phyloP scores from a whole-genome alignment of 345 rosid species.

The Gossypium mustelinum region DNA sequence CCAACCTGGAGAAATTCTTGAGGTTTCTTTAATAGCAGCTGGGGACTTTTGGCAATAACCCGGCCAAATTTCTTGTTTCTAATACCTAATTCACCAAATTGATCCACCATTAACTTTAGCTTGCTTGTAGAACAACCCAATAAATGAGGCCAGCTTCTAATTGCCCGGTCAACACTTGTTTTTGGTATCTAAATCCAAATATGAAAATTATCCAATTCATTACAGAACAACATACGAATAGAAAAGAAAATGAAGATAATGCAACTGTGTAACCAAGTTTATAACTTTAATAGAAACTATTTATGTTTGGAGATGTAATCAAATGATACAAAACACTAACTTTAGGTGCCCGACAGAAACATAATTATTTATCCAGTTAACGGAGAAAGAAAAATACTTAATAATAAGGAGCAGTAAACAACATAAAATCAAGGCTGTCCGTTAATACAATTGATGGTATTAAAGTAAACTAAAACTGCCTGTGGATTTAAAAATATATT shows the following conservation, averaged over 20 bases:
- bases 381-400: background rate
- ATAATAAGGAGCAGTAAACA: background rate
- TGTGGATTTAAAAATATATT: background rate
- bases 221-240: background rate
- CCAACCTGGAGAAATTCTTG: slow-evolving; percentile 61
- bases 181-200: slow-evolving; percentile 47
- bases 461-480: background rate
- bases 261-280: background rate
- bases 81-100: slow-evolving; percentile 49
- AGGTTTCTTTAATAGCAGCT: slow-evolving; percentile 66
- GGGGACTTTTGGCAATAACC: slow-evolving; percentile 76
- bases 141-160: slow-evolving; percentile 74
- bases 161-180: slow-evolving; percentile 47
- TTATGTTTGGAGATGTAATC: background rate
- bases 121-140: slow-evolving; percentile 73
- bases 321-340: background rate
- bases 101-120: slow-evolving; percentile 54
- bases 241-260: background rate
- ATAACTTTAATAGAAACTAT: background rate
- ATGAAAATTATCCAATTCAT: background rate
- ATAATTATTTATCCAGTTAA: background rate
- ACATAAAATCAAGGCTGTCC: background rate
- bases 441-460: background rate
- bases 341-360: background rate
- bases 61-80: slow-evolving; percentile 59